Evolutionary conservation across 2,329 filamentous ascomycete species (phyloP).

Genomic region (Aspergillus costaricaensis): DNA sequence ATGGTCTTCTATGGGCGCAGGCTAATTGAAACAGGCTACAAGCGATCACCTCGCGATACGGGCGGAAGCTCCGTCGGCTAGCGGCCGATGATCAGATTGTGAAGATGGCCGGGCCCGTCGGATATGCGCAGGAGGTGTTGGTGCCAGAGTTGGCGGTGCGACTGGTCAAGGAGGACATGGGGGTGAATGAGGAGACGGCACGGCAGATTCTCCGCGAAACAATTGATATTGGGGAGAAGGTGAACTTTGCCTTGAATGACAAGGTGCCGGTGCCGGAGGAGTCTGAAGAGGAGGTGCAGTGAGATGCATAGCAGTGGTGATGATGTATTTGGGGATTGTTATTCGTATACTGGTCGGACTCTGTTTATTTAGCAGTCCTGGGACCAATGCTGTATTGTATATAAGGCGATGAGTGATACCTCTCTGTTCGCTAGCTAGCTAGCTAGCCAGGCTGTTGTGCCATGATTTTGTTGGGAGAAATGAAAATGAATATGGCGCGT

Average conservation of each 20-base stretch:
- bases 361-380: no score
- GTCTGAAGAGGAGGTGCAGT: not conserved
- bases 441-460: no score
- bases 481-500: not conserved
- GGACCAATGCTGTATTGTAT: no score
- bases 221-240: constrained; percentile 64
- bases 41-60: constrained; percentile 64
- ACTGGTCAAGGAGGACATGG: constrained; percentile 63
- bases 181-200: constrained; percentile 48
- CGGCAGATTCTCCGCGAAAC: constrained; percentile 66
- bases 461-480: not conserved
- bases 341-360: no score
- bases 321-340: no score
- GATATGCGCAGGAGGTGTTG: constrained; percentile 72
- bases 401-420: not conserved
- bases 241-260: constrained; percentile 67
- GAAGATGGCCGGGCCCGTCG: constrained; percentile 65
- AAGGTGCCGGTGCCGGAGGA: constrained; percentile 41
- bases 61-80: constrained; percentile 60
- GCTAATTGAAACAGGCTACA: constrained; percentile 44
- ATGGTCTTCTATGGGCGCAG: not conserved
- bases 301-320: not conserved
- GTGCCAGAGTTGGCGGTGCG: constrained; percentile 68
- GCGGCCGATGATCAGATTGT: constrained; percentile 67
- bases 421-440: no score